These are phyloP conservation scores for Pouteria campechiana DNA, from an alignment of 179 eudicot species.

Conservation along the genomic window DNA sequence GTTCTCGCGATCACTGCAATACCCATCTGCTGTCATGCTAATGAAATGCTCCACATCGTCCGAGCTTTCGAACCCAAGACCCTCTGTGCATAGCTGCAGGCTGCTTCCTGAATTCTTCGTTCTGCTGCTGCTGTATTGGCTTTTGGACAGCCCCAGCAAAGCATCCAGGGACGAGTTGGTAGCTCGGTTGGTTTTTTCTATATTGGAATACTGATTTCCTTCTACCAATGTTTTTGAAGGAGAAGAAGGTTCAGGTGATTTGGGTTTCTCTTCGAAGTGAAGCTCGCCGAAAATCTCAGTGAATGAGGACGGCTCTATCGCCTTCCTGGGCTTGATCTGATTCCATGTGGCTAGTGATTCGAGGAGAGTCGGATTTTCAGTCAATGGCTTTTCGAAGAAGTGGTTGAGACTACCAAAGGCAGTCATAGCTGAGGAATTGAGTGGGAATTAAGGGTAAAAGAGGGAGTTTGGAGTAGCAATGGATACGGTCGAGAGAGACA, in stretches of 20 bases:
- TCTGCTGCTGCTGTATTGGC: too few relatives aligned
- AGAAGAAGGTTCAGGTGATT: background rate
- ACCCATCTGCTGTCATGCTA: conserved; percentile 1
- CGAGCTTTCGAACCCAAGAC: conserved; percentile 88
- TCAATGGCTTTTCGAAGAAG: conserved; percentile 55
- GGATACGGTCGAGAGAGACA: too few relatives aligned
- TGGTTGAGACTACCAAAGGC: conserved; percentile 64
- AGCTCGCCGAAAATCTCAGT: conserved; percentile 72
- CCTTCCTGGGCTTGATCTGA: conserved; percentile 20
- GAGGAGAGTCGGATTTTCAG: conserved; percentile 40
- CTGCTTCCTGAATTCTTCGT: too few relatives aligned
- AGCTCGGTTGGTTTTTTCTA: too few relatives aligned
- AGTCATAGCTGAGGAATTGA: conserved; percentile 42
- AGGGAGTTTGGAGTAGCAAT: too few relatives aligned
- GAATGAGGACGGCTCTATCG: conserved; percentile 32
- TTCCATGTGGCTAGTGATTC: conserved; percentile 50
- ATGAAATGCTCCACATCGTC: conserved; percentile 54
- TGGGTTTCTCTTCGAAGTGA: conserved; percentile 37
- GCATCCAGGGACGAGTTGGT: too few relatives aligned
- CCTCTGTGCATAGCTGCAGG: conserved; percentile 72
- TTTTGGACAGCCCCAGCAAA: too few relatives aligned
- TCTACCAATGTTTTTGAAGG: too few relatives aligned
- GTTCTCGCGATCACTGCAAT: background rate
- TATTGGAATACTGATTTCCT: too few relatives aligned
- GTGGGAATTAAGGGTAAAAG: too few relatives aligned